These are phyloP conservation scores for Fagus sylvatica DNA, from an alignment of 306 rosid genomes.

Conservation along the genomic window DNA sequence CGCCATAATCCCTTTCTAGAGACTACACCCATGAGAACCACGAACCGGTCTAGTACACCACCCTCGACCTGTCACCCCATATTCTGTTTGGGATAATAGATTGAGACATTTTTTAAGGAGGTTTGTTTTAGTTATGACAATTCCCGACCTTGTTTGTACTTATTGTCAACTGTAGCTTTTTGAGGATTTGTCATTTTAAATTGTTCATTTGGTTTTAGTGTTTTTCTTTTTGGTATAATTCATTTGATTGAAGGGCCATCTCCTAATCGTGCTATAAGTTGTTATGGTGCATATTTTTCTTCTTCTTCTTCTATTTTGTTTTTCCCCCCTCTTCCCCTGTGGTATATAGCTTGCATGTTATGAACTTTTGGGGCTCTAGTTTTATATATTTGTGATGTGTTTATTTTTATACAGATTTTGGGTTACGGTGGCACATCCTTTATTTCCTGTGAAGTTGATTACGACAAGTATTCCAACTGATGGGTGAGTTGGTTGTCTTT, in stretches of 20 bases:
- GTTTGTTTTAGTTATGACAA: background rate
- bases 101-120: no score
- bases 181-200: background rate
- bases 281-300: background rate
- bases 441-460: constrained; percentile 70
- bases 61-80: no score
- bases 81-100: no score
- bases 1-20: no score
- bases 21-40: no score
- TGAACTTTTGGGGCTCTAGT: background rate
- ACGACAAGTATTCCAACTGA: constrained; percentile 57
- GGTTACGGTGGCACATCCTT: constrained; percentile 64
- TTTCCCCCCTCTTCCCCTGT: no score
- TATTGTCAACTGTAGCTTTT: background rate
- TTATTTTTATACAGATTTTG: constrained; percentile 63
- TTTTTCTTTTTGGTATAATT: constrained; percentile 19
- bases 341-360: background rate
- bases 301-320: no score
- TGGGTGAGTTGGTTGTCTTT: constrained; percentile 59
- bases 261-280: background rate
- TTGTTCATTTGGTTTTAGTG: constrained; percentile 6
- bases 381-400: background rate
- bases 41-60: no score
- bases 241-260: background rate
- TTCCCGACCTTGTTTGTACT: background rate